Base-by-base conservation (phyloP, 306 rosid species). In the Acacia melanoxylon region DNA sequence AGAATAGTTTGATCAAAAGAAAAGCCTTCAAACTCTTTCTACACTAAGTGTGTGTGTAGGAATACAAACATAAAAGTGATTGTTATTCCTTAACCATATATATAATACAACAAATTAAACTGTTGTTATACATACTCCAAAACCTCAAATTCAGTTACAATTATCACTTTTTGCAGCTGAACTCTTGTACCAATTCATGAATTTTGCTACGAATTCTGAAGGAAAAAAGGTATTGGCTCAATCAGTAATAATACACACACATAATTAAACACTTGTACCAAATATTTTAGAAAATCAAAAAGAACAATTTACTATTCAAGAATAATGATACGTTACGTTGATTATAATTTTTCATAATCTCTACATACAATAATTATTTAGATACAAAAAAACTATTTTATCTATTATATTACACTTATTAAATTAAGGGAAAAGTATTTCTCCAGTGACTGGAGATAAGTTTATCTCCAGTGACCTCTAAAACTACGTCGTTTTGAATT, bases 201-300 rank as follows among this genome's bases (percentile, higher is more conserved):
- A 56, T 75, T 75, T 75, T 19, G 68, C 78, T 11, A 56, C 37
- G 51, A 75, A 75, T 65, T 75, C 78, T 75, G 78, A 35, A 56
- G 42, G 12, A 12, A 59, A n/a, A 56, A 56, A 56, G 4, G 27
- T 22, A 58, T n/a, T 58, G 29, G 14, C 29, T 58, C 31, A 58
- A 58, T 58, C 22, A 58, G 65, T 58, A 58, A 58, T 9, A n/a
- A 16, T 1, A 17, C n/a, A 17, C 56, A 49, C 58, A 51, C 8
- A 37, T 37, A 29, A 29, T 29, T 27, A 37, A 37, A 37, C 8
- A 37, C 13, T 44, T 44, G 0, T 44, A 44, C 46, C 51, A 46
- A 46, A 13, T 46, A 46, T 46, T 12, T 46, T 17, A 46, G 51
- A 44, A 44, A 44, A 11, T 44, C 46, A 3, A 44, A 46, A 46